Evolutionary conservation across 306 rosid genomes (phyloP), one percentile per base, ranked within the genome.

Genomic region (Acacia crassicarpa): DNA sequence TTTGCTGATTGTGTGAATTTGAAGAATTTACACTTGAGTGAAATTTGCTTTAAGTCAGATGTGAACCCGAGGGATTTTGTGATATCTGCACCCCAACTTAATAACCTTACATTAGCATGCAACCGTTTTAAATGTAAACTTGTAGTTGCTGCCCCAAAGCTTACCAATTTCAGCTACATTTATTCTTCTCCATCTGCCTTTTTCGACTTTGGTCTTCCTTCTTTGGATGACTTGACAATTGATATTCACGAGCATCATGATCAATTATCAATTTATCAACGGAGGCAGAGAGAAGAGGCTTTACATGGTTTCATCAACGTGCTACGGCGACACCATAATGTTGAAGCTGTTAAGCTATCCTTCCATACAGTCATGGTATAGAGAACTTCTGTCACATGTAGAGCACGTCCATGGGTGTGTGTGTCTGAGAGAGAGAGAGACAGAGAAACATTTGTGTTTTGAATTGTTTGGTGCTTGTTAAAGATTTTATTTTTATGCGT

Each of bases 71-170:
- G 69, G 81, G 86, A 79, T 22, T 85, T 87, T 68, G 85, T 87
- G 81, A 85, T 87, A 79, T 85, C 90, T 23, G 85, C 86, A 15
- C 90, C 90, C 40, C 72, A 77, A 43, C 90, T 87, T 40, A 82
- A 56, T 62, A 85, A 80, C 78, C 40, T 87, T 81, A 76, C 45
- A 51, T 73, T 87, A 35, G 67, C 72, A 65, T 85, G 86, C 82
- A 84, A 77, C 83, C 85, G 84, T 63, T 82, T 87, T 40, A 82
- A 80, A 72, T 87, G 88, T 75, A 87, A 84, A 58, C 63, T 87
- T 43, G 81, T 84, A 43, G 79, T 87, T 79, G 66, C 76, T 72
- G 86, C 90, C 27, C 88, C 90, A 33, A 38, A 79, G 82, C 86
- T 87, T 48, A 79, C 84, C 85, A 79, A 73, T 77, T 84, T 87